Conservation (phyloP, 441 rosid species). For the Erodium chrysanthum region DNA sequence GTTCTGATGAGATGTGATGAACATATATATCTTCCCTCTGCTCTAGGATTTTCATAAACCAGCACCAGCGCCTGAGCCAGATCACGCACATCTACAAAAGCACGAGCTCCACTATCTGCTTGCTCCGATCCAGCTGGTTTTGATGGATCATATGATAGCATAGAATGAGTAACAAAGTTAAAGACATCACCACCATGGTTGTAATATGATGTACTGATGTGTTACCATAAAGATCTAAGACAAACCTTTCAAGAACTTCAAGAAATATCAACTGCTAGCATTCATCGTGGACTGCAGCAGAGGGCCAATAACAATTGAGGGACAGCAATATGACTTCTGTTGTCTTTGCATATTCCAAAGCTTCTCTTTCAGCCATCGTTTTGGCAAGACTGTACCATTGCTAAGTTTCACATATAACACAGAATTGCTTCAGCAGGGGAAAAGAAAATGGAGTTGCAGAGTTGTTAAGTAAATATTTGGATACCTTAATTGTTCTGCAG, state of each 20-base stretch:
- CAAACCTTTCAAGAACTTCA: constrained; percentile 27
- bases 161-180: too few relatives aligned
- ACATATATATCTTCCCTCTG: constrained; percentile 33
- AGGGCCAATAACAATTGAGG: constrained; percentile 30
- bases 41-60: constrained; percentile 26
- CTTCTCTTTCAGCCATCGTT: constrained; percentile 35
- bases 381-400: constrained; percentile 28
- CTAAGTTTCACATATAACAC: too few relatives aligned
- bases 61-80: constrained; percentile 29
- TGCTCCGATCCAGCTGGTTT: too few relatives aligned
- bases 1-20: constrained; percentile 21
- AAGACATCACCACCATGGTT: too few relatives aligned
- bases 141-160: too few relatives aligned
- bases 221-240: constrained; percentile 6
- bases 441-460: too few relatives aligned
- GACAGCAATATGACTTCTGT: constrained; percentile 29
- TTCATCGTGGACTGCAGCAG: constrained; percentile 37
- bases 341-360: constrained; percentile 26
- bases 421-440: too few relatives aligned
- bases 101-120: constrained; percentile 20
- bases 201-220: too few relatives aligned
- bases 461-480: background rate
- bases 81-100: constrained; percentile 37
- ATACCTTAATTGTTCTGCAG: constrained; percentile 25
- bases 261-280: constrained; percentile 27